Conservation (phyloP, 768 basidiomycete species). For the Tephrocybe rancida region DNA sequence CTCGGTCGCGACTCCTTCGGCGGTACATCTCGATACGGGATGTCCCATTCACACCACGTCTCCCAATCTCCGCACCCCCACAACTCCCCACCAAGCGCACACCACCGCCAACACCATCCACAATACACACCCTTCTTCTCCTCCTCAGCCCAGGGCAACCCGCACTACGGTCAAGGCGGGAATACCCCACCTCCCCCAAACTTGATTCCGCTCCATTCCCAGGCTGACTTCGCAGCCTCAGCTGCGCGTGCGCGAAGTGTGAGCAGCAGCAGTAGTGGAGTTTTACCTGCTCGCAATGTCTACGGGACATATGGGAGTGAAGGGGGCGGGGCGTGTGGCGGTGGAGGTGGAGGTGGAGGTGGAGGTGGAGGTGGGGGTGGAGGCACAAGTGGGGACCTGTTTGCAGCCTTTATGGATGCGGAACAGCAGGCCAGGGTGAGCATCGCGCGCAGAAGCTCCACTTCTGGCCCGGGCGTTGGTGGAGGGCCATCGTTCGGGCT, state of each 20-base stretch:
- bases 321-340: constrained; percentile 10
- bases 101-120: constrained; percentile 14
- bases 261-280: not conserved
- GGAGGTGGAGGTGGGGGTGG: constrained; percentile 10
- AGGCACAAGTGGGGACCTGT: constrained; percentile 16
- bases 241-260: constrained; percentile 4
- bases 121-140: constrained; percentile 30
- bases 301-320: constrained; percentile 9
- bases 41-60: constrained; percentile 11
- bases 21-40: constrained; percentile 2
- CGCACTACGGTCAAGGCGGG: constrained; percentile 1
- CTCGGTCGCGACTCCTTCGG: constrained; percentile 4
- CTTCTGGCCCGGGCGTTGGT: constrained; percentile 8
- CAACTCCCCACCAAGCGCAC: constrained; percentile 5
- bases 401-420: constrained; percentile 29
- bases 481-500: constrained; percentile 21
- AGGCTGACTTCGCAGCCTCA: constrained; percentile 22
- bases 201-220: constrained; percentile 34
- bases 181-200: constrained; percentile 24
- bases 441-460: constrained; percentile 10
- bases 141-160: constrained; percentile 16
- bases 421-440: constrained; percentile 26
- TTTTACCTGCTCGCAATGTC: constrained; percentile 4
- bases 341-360: constrained; percentile 6
- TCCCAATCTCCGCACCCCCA: constrained; percentile 21